Evolutionary conservation across 257 asterid species (phyloP).

Genomic region (Gynochthodes officinalis): DNA sequence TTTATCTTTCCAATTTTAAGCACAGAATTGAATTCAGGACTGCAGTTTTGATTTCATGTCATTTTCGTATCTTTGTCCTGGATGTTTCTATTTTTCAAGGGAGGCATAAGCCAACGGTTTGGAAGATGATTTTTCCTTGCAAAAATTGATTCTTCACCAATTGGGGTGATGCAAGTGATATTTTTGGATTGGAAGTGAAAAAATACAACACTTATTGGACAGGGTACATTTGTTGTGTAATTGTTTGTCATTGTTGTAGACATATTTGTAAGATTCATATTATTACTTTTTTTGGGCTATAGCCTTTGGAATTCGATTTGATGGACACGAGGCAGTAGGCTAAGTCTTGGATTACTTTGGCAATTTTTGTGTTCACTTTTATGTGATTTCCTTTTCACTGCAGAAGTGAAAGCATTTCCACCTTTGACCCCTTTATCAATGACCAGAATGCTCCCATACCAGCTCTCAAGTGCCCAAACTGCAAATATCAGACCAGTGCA

Average conservation of each 20-base stretch:
- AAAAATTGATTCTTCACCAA: not conserved
- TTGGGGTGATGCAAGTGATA: not conserved
- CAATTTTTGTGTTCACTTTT: too few species aligned
- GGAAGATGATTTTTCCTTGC: not conserved
- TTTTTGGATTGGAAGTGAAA: not conserved
- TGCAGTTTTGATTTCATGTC: not conserved
- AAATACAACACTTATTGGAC: too few species aligned
- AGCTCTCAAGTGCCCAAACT: constrained; percentile 27
- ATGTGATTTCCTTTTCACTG: too few species aligned
- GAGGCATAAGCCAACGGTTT: not conserved
- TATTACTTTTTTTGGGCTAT: too few species aligned
- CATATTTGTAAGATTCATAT: too few species aligned
- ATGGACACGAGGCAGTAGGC: too few species aligned
- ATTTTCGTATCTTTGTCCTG: too few species aligned
- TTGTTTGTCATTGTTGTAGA: too few species aligned
- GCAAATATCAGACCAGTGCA: constrained; percentile 19
- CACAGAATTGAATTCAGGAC: not conserved
- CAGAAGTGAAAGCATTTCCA: constrained; percentile 24
- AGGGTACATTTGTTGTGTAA: too few species aligned
- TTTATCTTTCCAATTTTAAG: too few species aligned
- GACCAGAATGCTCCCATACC: constrained; percentile 32
- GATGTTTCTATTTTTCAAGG: not conserved
- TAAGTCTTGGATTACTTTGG: too few species aligned
- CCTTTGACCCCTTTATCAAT: constrained; percentile 22
- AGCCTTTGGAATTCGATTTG: too few species aligned